Conservation (phyloP, 306 rosid genomes). For the Gastrolobium villosum region DNA sequence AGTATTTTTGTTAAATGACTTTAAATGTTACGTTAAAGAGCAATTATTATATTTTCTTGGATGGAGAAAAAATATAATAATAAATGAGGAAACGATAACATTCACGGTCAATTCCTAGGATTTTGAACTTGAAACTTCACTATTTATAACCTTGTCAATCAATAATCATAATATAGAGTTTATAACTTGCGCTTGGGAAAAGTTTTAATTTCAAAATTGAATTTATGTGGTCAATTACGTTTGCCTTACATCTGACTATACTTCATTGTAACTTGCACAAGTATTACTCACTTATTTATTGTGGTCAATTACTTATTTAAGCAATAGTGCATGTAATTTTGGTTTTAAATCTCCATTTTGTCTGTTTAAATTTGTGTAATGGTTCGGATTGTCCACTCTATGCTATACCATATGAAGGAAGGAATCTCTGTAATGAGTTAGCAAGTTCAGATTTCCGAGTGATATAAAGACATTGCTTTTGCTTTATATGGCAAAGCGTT, state of each 20-base stretch:
- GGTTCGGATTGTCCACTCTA: neutral
- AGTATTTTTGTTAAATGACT: conserved; percentile 1
- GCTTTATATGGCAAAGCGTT: conserved; percentile 31
- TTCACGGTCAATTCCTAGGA: neutral
- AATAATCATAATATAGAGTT: neutral
- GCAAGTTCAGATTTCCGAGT: conserved; percentile 25
- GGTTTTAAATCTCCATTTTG: neutral
- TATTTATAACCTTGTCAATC: neutral
- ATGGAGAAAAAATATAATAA: neutral
- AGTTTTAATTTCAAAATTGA: conserved; percentile 2
- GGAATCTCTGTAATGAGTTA: conserved; percentile 30
- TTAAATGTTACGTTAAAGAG: neutral
- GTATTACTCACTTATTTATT: conserved; percentile 18
- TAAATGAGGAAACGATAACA: neutral
- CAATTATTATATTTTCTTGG: neutral
- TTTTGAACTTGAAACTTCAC: neutral
- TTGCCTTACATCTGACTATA: conserved; percentile 18
- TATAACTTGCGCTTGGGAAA: neutral
- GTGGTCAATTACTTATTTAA: neutral
- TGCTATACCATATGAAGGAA: conserved; percentile 2
- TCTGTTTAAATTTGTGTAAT: neutral
- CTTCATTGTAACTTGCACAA: neutral
- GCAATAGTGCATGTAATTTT: conserved; percentile 9
- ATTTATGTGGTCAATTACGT: neutral
- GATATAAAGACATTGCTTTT: conserved; percentile 37